phyloP scores from a whole-genome alignment of 441 rosid genomes.

The Kokia cookei region DNA sequence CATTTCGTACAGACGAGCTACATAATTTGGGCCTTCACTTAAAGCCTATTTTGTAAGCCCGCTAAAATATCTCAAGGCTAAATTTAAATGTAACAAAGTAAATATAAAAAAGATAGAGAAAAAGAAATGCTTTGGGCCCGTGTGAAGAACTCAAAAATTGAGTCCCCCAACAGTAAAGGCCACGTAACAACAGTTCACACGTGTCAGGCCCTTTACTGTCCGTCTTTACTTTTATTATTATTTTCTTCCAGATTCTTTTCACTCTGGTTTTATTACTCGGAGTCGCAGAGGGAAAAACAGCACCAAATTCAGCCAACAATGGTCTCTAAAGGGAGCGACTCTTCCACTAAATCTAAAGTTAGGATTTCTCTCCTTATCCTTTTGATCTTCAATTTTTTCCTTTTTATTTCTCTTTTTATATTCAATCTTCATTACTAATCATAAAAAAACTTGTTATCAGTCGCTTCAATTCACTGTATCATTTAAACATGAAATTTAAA shows the following conservation, averaged over 20 bases:
- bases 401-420: neutral
- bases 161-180: neutral
- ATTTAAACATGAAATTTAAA: neutral
- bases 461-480: neutral
- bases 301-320: conserved; percentile 19
- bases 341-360: conserved; percentile 41
- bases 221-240: neutral
- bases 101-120: neutral
- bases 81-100: no score
- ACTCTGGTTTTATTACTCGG: conserved; percentile 13
- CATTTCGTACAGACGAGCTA: neutral
- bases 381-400: neutral
- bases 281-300: conserved; percentile 11
- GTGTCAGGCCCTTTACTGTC: conserved; percentile 16
- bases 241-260: neutral
- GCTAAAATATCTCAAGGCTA: neutral
- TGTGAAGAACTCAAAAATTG: neutral
- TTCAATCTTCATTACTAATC: neutral
- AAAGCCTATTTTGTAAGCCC: neutral
- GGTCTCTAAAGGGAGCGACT: conserved; percentile 51
- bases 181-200: conserved; percentile 26
- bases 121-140: neutral
- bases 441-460: neutral
- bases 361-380: conserved; percentile 12
- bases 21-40: neutral